Percentiles rank a stretch among this genome's conserved stretches.
phyloP scores from a whole-genome alignment of 495 filamentous ascomycete genomes.

The Penicillium coffeae region DNA sequence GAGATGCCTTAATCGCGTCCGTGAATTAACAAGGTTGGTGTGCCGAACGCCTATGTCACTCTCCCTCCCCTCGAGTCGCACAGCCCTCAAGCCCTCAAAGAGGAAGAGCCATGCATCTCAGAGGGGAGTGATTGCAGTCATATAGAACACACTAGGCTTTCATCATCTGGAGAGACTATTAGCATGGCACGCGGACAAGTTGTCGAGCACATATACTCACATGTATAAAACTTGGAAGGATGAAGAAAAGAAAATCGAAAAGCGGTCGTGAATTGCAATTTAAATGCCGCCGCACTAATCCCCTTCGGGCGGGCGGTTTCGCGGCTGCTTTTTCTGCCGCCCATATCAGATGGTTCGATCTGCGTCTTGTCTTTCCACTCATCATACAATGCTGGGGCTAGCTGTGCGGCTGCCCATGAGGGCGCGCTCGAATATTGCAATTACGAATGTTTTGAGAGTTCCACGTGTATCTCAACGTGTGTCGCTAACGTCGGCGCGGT shows the following conservation, averaged over 20 bases:
- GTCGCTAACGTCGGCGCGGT: constrained; percentile 11
- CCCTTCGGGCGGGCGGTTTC: constrained; percentile 24
- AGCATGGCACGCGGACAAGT: constrained; percentile 30
- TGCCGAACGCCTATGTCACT: constrained; percentile 99
- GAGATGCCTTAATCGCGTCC: constrained; percentile 99
- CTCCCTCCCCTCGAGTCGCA: constrained; percentile 62
- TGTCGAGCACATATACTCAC: constrained; percentile 52
- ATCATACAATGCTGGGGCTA: constrained; percentile 7
- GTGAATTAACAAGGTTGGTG: constrained; percentile 92
- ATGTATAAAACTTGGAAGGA: constrained; percentile 98
- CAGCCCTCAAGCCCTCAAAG: constrained; percentile 88
- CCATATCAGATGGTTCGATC: constrained; percentile 2
- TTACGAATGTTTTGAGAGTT: constrained; percentile 35
- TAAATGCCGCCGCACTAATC: constrained; percentile 23
- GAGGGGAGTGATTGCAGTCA: constrained; percentile 67
- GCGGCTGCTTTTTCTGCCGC: constrained; percentile 17
- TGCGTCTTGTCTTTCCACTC: neutral
- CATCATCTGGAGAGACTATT: constrained; percentile 76
- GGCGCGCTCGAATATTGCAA: constrained; percentile 22
- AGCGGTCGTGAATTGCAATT: constrained; percentile 17
- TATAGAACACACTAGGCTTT: constrained; percentile 94
- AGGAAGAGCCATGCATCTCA: constrained; percentile 77
- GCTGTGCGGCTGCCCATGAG: constrained; percentile 9
- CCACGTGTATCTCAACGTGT: constrained; percentile 9
- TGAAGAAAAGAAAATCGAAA: constrained; percentile 61